Evolutionary conservation across 2,329 filamentous ascomycete genomes (phyloP), one percentile per base, ranked within the genome.

Genomic region (Penicillium freii): DNA sequence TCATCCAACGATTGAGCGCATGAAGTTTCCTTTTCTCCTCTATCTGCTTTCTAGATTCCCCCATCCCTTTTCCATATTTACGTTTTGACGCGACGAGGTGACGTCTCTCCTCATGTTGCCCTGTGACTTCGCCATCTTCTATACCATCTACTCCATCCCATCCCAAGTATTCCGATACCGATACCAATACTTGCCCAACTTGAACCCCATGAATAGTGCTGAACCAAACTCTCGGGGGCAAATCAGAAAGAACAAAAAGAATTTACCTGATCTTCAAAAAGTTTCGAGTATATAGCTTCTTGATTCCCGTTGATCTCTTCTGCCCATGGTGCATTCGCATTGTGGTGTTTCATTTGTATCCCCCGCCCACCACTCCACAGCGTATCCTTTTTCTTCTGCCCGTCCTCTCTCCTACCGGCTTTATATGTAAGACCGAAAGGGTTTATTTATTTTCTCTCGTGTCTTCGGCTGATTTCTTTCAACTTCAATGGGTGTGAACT

Each of bases 1-100:
- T 77, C 64, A 77, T 77, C 65, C 75, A 77, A 67, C 74, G 75
- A 65, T 72, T 77, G 62, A 77, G 75, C 71, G 73, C 72, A 71
- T 77, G 69, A 77, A 68, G 61, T 59, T 52, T 59, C 58, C 40
- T 59, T 64, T 62, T 53, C 54, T 54, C 57, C 57, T 57, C 40
- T 39, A 27, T 59, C 59, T 65, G 58, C 46, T 64, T 66, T 63
- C 62, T 65, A 67, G 65, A 67, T 67, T 65, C 63, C 63, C 63
- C 65, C 58, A 62, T 54, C 47, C 50, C 44, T 66, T 62, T 57
- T 45, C 57, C 56, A 66, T 58, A 61, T 62, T 62, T 62, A 54
- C 51, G 59, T 57, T 62, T 61, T 61, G 59, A 61, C 54, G 54
- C 62, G 59, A 65, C 57, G 60, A 66, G 60, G 58, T 62, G 60